A percentile compares a stretch with the other conserved stretches of the same genome.
These are phyloP conservation scores for Aureobasidium sp. DNA, from an alignment of 2,329 filamentous ascomycete genomes.

Conservation along the genomic window DNA sequence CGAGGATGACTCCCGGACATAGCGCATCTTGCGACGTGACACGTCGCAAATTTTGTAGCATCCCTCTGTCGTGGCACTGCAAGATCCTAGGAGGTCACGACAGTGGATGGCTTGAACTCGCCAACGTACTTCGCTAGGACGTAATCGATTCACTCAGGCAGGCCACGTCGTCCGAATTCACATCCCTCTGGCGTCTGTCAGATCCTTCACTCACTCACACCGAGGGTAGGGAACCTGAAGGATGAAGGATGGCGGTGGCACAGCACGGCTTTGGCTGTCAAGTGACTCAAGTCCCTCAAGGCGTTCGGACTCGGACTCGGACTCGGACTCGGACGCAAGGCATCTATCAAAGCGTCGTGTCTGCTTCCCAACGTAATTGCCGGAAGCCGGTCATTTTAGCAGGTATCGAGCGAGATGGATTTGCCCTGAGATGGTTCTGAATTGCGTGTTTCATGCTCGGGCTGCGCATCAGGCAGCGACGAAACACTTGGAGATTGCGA, in stretches of 20 bases:
- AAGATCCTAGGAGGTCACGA: background rate
- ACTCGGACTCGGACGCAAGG: background rate
- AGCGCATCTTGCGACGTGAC: background rate
- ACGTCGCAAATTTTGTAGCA: background rate
- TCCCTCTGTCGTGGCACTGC: no score
- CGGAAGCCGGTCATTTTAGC: background rate
- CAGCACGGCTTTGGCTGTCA: background rate
- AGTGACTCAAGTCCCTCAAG: background rate
- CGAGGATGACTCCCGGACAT: background rate
- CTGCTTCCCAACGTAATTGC: background rate
- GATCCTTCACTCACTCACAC: background rate
- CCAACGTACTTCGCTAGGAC: background rate
- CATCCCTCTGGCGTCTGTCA: background rate
- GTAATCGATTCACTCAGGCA: background rate
- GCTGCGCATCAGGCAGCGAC: background rate
- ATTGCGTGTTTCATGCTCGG: background rate
- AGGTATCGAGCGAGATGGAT: background rate
- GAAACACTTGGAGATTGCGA: conserved; percentile 2
- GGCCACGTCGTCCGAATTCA: background rate
- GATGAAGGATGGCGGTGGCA: background rate
- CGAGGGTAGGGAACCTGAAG: background rate
- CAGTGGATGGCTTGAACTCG: background rate
- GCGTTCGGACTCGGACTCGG: background rate
- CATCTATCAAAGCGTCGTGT: background rate
- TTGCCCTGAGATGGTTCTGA: background rate